Base-by-base conservation (phyloP, 345 rosid genomes). In the Acer yangbiense region DNA sequence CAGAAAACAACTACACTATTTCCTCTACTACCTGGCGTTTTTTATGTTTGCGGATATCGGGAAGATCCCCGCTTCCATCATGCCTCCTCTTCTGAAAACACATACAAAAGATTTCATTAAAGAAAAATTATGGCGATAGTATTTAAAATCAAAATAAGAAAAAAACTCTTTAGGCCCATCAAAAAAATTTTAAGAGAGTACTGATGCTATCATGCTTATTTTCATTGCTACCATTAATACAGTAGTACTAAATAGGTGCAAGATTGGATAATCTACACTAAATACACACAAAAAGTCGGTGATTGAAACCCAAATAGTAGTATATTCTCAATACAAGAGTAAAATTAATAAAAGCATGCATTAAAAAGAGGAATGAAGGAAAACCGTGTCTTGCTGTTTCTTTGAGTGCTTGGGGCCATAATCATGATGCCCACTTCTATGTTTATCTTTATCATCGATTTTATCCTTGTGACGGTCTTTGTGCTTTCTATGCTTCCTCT, bases 11-110 rank as follows among this genome's bases (percentile, higher is more conserved):
- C 27, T 0, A 71, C 27, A 32, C 63, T 25, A 29, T 48, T 25
- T 23, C n/a, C n/a, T 50, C 64, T 17, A 11, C 21, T 52, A 60
- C 9, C 54, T 60, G 54, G 14, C 54, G 7, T 11, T 89, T 90
- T 86, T 90, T 7, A 60, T 60, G 94, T 83, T 86, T 87, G 72
- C 87, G 90, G 79, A 86, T 78, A 55, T 86, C 94, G 77, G 84
- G 90, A 17, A 86, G 79, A 84, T 90, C 93, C 82, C 91, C 94
- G 62, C 88, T 97, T 44, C 92, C 94, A 69, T 85, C 91, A 41
- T 90, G 97, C 89, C 89, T 93, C 87, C 98, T 88, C 90, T 92
- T 93, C 98, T 95, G 91, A 77, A 82, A 75, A 64, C 46, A 76
- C 21, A 76, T 29, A 32, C 60, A 78, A 54, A 29, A 55, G 8